Base-by-base conservation (phyloP, 139 green algal genomes). In the Tetradesmus obliquus region DNA sequence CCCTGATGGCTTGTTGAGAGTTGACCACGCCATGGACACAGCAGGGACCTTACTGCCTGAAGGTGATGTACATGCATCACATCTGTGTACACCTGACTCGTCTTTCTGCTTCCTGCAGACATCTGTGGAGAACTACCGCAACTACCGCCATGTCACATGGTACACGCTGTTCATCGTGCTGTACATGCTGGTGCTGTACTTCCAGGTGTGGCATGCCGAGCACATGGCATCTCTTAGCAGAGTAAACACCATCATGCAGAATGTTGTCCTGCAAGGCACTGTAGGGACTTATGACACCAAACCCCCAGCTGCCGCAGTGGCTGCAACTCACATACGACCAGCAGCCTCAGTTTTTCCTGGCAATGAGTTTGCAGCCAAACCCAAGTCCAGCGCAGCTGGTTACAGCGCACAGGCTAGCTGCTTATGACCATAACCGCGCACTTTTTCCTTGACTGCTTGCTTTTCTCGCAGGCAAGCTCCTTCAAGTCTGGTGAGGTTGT, bases 151-250 rank as follows among this genome's bases (percentile, higher is more conserved):
- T 58, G 95, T 96, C 3, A 89, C 92, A 10, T 96, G 94, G 94
- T 97, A 96, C 93, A 94, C 91, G 3, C n/a, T 96, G 3, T 97
- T 97, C 82, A 95, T 97, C 57, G 94, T 91, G 54, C 92, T 94
- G 3, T 97, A 97, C 88, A 95, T 97, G 82, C 84, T 96, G 10
- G 95, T 96, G 32, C 91, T 97, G 3, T 97, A 97, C 91, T 92
- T 97, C 4, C 94, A 96, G 94, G 95, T 96, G 8, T 20, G 45
- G 5, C 17, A 76, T 71, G 13, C 55, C 32, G 32, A 13, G 8
- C 19, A 3, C 2, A 71, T 45, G 1, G 55, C 76, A 62, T 15
- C 6, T 12, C 17, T 57, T 22, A 88, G 5, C 22, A n/a, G 55
- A 88, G 22, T 8, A 19, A 5, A 55, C 55, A 74, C 57, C 57